Percentiles rank a stretch among this genome's conserved stretches.
These are phyloP conservation scores for Trichocomaceae sp. DNA, from an alignment of 2,329 filamentous ascomycete species.

Conservation along the genomic window DNA sequence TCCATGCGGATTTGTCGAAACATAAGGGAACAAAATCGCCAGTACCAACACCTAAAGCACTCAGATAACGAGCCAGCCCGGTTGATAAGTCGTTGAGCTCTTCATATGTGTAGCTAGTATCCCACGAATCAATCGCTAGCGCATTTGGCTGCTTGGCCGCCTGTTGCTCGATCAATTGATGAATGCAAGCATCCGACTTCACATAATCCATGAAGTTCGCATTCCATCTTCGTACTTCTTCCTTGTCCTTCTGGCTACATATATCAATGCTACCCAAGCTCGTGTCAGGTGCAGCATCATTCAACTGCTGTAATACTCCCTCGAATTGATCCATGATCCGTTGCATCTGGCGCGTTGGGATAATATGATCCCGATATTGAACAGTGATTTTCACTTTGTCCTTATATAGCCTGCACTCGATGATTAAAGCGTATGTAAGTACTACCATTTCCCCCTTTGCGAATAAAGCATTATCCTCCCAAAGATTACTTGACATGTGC, in stretches of 20 bases:
- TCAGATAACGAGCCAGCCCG: background rate
- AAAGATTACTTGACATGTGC: background rate
- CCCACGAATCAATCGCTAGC: constrained; percentile 20
- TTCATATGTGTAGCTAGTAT: background rate
- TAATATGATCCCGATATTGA: background rate
- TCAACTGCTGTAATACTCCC: background rate
- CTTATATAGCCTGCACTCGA: background rate
- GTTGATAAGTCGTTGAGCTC: background rate
- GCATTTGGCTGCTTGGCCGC: background rate
- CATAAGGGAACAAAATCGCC: background rate
- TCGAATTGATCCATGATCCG: background rate
- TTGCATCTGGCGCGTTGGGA: background rate
- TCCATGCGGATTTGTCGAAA: constrained; percentile 7
- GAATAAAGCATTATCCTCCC: background rate
- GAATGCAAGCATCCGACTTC: background rate
- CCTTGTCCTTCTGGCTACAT: background rate
- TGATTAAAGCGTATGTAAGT: background rate
- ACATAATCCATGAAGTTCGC: background rate
- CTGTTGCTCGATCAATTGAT: constrained; percentile 4
- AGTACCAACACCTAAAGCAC: background rate
- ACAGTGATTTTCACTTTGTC: background rate
- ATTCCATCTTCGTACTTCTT: background rate
- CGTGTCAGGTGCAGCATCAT: background rate
- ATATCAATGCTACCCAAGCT: background rate
- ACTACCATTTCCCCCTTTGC: background rate